These are phyloP conservation scores for Alloteropsis angusta DNA, from an alignment of 202 grass and related monocot species.

Conservation along the genomic window DNA sequence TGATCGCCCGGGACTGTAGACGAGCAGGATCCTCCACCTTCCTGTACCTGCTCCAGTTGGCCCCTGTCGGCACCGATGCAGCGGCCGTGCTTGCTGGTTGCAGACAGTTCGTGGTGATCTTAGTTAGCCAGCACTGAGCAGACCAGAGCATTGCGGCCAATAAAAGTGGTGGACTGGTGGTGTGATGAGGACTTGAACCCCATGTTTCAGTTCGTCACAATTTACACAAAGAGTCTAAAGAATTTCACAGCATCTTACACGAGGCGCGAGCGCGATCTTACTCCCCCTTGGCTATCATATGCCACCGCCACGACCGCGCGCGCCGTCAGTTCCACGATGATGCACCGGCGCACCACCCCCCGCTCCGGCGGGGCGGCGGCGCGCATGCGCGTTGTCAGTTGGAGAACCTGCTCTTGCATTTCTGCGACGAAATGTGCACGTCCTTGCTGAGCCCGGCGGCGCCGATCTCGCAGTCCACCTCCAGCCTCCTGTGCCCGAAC, in stretches of 20 bases:
- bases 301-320: neutral
- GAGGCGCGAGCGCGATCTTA: neutral
- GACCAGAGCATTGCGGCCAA: no score
- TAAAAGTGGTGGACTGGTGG: no score
- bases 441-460: conserved; percentile 40
- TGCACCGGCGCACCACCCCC: no score
- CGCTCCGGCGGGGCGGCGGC: neutral
- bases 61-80: no score
- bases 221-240: conserved; percentile 4
- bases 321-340: neutral
- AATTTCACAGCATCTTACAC: conserved; percentile 12
- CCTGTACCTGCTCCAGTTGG: no score
- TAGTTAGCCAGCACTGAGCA: no score
- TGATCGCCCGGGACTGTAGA: no score
- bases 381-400: neutral
- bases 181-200: no score
- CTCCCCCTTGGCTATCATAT: neutral
- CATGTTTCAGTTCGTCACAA: no score
- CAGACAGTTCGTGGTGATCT: no score
- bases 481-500: conserved; percentile 28
- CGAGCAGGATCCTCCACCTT: no score
- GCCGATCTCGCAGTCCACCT: conserved; percentile 34
- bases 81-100: no score
- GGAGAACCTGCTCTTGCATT: conserved; percentile 40
- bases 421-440: conserved; percentile 46